phyloP scores from a whole-genome alignment of 148 eudicot species.

The Persicaria maculosa region DNA sequence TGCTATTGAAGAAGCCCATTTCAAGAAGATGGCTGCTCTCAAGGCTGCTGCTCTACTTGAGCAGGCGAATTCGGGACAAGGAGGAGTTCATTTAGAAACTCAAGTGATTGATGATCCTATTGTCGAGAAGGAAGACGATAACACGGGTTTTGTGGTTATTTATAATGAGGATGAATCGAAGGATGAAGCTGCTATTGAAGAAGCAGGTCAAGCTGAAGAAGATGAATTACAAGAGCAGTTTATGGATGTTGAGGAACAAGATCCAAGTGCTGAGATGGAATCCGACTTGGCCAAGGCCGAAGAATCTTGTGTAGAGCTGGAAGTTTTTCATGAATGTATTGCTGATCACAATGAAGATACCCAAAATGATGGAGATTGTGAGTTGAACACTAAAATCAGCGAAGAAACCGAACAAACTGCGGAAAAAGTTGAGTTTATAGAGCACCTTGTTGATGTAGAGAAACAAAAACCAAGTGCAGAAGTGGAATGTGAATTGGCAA shows the following conservation, averaged over 20 bases:
- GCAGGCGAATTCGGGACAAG: conserved; percentile 27
- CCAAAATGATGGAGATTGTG: conserved; percentile 15
- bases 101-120: background rate
- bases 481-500: conserved; percentile 19
- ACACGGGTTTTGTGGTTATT: background rate
- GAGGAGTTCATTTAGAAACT: conserved; percentile 1
- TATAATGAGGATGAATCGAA: background rate
- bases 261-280: conserved; percentile 19
- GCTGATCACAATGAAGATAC: conserved; percentile 23
- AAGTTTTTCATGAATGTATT: conserved; percentile 7
- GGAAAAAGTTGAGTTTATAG: background rate
- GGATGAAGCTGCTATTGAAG: conserved; percentile 13
- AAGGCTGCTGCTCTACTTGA: conserved; percentile 73
- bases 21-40: conserved; percentile 75
- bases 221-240: background rate
- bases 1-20: conserved; percentile 61
- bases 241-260: conserved; percentile 20
- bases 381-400: conserved; percentile 7
- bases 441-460: conserved; percentile 16
- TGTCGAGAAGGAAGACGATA: conserved; percentile 11
- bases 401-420: conserved; percentile 10
- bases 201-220: background rate
- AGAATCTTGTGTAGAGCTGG: conserved; percentile 58
- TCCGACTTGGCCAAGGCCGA: conserved; percentile 23
- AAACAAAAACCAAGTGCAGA: conserved; percentile 19